Evolutionary conservation across 75 land plant genomes (phyloP).

Genomic region (Selaginella tamariscina): DNA sequence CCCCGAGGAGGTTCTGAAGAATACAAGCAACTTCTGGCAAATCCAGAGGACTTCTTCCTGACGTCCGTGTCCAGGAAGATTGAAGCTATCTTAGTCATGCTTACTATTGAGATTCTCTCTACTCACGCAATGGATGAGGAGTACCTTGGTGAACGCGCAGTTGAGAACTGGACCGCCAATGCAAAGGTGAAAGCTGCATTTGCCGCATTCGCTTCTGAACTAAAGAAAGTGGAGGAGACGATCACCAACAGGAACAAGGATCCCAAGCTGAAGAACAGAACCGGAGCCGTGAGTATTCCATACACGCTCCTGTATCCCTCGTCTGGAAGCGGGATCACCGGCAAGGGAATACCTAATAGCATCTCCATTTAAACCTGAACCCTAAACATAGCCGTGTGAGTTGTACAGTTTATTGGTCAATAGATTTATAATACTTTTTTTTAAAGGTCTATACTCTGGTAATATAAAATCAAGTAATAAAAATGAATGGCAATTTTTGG

Average conservation of each 20-base stretch:
- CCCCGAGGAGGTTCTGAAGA: conserved; percentile 55
- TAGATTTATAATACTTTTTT: too few relatives aligned
- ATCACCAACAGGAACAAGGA: conserved; percentile 20
- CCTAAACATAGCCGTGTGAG: too few relatives aligned
- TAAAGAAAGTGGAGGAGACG: conserved; percentile 15
- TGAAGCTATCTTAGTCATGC: not conserved
- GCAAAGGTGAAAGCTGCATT: conserved; percentile 16
- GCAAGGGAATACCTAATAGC: conserved; percentile 73
- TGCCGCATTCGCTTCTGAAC: conserved; percentile 13
- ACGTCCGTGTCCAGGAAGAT: conserved; percentile 26
- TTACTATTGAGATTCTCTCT: conserved; percentile 48
- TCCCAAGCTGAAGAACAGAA: conserved; percentile 33
- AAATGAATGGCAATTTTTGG: too few relatives aligned
- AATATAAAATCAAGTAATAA: too few relatives aligned
- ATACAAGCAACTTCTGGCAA: conserved; percentile 32
- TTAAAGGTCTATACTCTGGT: too few relatives aligned
- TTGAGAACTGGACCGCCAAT: conserved; percentile 27
- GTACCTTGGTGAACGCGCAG: conserved; percentile 45
- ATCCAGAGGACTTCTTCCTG: conserved; percentile 47
- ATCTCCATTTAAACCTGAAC: conserved; percentile 58
- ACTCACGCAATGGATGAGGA: conserved; percentile 68
- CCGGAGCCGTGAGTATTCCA: conserved; percentile 46
- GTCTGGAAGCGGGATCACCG: conserved; percentile 52
- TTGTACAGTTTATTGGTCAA: too few relatives aligned
- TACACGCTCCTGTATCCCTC: conserved; percentile 50